Base-by-base conservation (phyloP, 768 basidiomycete genomes). In the Hypholoma sublateritium region DNA sequence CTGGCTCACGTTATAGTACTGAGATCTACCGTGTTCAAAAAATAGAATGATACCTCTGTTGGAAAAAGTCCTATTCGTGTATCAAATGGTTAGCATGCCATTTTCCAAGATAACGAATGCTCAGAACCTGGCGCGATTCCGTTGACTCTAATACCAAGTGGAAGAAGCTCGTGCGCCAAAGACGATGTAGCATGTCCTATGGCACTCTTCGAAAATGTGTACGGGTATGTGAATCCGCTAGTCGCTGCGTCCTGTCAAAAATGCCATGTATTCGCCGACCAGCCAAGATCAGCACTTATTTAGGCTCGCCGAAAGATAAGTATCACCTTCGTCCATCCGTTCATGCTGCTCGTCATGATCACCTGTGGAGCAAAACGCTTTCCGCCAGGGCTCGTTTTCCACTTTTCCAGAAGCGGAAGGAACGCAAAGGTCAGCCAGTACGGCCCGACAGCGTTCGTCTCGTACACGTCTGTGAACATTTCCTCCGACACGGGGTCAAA, bases 261-360 rank as follows among this genome's bases (percentile, higher is more conserved):
- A 32, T 6, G 28, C 5, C 1, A 32, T 1, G 9, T 32, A 32
- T 32, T 32, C 28, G 28, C 28, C 28, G 25, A 32, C 9, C 28
- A 32, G 5, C n/a, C n/a, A n/a, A n/a, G n/a, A n/a, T n/a, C 28
- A 32, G 5, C 28, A 32, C 9, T 32, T 9, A 3, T 32, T 32
- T 9, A 32, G 28, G 28, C 28, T n/a, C 28, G 5, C 28, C 28
- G 28, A 32, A 9, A 32, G 39, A 13, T 13, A 13, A 41, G 12
- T 14, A 1, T 41, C 39, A 51, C 50, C 50, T 54, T 54, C 13
- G 55, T 56, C 55, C 55, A 56, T 0, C 55, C 55, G 14, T 56
- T 56, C 55, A 56, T 56, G 39, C 55, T 56, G 37, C 55, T 56
- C 4, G 55, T 56, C 55, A 56, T 56, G 19, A 56, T 24, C 13